These are phyloP conservation scores for Diplodia scrobiculata DNA, from an alignment of 2,329 filamentous ascomycete genomes.

Conservation along the genomic window DNA sequence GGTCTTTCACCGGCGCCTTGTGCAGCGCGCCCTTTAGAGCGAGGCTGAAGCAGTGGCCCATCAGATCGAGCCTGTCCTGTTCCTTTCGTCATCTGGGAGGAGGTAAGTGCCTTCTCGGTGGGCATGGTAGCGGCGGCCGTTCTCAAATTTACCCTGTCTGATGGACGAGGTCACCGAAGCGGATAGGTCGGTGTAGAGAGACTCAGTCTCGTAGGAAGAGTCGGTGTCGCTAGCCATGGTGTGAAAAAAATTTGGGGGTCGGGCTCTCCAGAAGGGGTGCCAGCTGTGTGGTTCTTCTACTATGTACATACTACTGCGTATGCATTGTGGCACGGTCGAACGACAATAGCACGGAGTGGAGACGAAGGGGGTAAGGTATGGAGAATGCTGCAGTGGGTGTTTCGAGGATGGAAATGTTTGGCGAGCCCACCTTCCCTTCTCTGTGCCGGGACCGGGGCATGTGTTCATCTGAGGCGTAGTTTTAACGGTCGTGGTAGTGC, in stretches of 20 bases:
- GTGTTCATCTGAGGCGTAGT: background rate
- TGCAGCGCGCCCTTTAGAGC: slow-evolving; percentile 42
- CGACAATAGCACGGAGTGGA: background rate
- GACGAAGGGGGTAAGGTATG: background rate
- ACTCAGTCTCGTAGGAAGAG: slow-evolving; percentile 2
- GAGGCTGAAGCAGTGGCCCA: slow-evolving; percentile 45
- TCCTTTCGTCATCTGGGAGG: slow-evolving; percentile 43
- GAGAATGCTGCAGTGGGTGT: background rate
- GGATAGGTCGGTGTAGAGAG: background rate
- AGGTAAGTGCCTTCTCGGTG: slow-evolving; percentile 44
- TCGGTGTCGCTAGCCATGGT: slow-evolving; percentile 5
- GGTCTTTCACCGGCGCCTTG: slow-evolving; percentile 38
- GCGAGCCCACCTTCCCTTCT: slow-evolving; percentile 8
- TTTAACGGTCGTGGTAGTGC: slow-evolving; percentile 4
- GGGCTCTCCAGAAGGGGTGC: background rate
- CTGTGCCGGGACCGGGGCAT: background rate
- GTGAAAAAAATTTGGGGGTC: background rate
- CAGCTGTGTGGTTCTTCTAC: background rate
- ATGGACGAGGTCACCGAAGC: slow-evolving; percentile 17
- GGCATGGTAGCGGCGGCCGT: slow-evolving; percentile 41
- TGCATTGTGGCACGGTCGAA: slow-evolving; percentile 10
- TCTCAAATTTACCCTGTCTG: background rate
- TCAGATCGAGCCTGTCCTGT: slow-evolving; percentile 43
- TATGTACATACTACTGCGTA: background rate
- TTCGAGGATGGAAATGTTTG: background rate